These are phyloP conservation scores for Suillus discolor DNA, from an alignment of 768 basidiomycete species.

Conservation along the genomic window DNA sequence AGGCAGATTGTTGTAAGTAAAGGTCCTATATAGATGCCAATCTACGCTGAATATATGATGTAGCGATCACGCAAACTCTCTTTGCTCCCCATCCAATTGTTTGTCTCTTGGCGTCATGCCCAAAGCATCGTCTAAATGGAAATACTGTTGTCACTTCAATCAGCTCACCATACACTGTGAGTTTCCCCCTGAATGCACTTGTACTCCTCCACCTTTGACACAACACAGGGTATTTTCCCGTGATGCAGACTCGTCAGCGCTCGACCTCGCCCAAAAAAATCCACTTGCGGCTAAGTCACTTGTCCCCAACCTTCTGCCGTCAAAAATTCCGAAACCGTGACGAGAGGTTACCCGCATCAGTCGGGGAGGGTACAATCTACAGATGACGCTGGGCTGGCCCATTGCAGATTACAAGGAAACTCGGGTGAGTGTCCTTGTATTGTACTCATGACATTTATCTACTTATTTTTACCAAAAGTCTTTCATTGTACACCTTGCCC, in stretches of 20 bases:
- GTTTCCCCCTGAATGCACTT: slow-evolving; percentile 7
- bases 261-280: not conserved
- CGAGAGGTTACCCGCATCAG: slow-evolving; percentile 8
- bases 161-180: slow-evolving; percentile 10
- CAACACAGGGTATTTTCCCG: slow-evolving; percentile 4
- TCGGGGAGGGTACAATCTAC: slow-evolving; percentile 9
- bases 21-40: too few relatives aligned
- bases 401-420: not conserved
- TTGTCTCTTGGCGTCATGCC: slow-evolving; percentile 1
- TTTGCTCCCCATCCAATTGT: too few relatives aligned
- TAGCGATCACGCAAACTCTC: too few relatives aligned
- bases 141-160: slow-evolving; percentile 8
- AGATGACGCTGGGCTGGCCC: slow-evolving; percentile 5
- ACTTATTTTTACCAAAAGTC: not conserved
- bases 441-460: not conserved
- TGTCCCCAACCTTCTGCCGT: not conserved
- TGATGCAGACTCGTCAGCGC: not conserved
- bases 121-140: slow-evolving; percentile 4
- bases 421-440: not conserved
- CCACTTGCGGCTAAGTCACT: not conserved
- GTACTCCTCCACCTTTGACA: slow-evolving; percentile 6
- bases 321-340: slow-evolving; percentile 5
- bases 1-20: too few relatives aligned
- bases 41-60: too few relatives aligned
- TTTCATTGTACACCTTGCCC: not conserved